Evolutionary conservation across 306 rosid species (phyloP), one percentile per base, ranked within the genome.

Genomic region (Adenanthera pavonina): DNA sequence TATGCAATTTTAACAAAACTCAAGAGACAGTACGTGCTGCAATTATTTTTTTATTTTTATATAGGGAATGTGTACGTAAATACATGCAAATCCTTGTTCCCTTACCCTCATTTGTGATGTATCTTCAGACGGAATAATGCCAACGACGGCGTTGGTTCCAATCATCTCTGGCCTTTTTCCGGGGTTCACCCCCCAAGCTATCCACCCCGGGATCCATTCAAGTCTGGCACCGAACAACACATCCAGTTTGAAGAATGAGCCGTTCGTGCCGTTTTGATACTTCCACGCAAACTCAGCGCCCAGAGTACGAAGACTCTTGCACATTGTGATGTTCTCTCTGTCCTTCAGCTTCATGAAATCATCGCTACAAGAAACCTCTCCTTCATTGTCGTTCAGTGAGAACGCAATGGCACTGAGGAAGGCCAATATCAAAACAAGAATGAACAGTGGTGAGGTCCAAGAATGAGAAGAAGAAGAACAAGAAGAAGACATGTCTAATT

Each of bases 131-230:
- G 67, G 25, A 74, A 25, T 25, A 11, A 92, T 74, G 33, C 91
- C 97, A 1, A 95, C 80, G 48, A 89, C 56, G n/a, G 99, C 97
- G 47, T 88, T 82, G 65, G 95, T 91, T 54, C 97, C 97, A 5
- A 90, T 72, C 99, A 95, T 95, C 82, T 86, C 81, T 0, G 97
- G 84, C 52, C 60, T 69, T 3, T 44, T 19, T 4, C 87, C 92
- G 0, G 97, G 97, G 73, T 95, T 90, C 30, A 95, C 88, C 0
- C 99, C 99, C 97, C 97, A 92, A 1, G 94, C 99, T 5, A 93
- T 17, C 99, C 99, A 95, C 3, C 82, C 82, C 0, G 0, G 36
- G 8, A 0, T 8, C 1, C 0, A 12, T 0, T 0, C 2, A 4
- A 83, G 9, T 5, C 1, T 48, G 0, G 88, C 90, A 15, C 94